Evolutionary conservation across 1,284 basidiomycete genomes (phyloP).

Genomic region (Apiotrichum porosum): DNA sequence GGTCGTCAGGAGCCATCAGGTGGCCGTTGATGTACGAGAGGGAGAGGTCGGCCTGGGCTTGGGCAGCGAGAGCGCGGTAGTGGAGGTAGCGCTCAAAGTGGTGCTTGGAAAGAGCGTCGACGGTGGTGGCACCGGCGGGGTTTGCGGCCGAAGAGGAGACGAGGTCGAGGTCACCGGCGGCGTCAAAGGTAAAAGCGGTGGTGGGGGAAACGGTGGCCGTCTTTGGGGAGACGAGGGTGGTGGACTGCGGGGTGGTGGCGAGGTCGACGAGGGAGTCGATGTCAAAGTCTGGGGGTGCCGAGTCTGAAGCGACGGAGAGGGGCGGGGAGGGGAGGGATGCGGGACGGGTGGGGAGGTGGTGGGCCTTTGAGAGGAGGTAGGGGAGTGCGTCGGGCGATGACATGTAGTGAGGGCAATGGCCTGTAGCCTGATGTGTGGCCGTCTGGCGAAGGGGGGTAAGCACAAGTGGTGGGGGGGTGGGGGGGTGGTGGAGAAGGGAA

Average conservation of each 20-base stretch:
- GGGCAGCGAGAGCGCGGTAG: constrained; percentile 41
- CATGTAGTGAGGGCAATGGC: constrained; percentile 1
- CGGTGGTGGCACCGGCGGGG: constrained; percentile 8
- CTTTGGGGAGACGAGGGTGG: constrained; percentile 32
- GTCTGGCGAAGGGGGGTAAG: constrained; percentile 2
- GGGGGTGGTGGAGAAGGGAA: not conserved
- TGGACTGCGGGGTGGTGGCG: constrained; percentile 23
- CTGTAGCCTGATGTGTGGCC: not conserved
- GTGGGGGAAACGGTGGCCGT: constrained; percentile 5
- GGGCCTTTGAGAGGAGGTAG: constrained; percentile 2
- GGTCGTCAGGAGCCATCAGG: constrained; percentile 16
- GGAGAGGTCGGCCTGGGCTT: constrained; percentile 33
- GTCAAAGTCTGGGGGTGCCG: constrained; percentile 25
- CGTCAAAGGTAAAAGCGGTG: constrained; percentile 11
- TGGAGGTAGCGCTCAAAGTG: constrained; percentile 43
- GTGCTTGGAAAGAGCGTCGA: constrained; percentile 37
- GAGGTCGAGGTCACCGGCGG: constrained; percentile 6
- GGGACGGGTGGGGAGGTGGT: not conserved
- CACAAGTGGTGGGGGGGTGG: not conserved
- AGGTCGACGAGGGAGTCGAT: constrained; percentile 22
- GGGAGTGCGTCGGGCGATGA: constrained; percentile 4
- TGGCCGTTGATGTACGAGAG: constrained; percentile 16
- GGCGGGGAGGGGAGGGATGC: constrained; percentile 31
- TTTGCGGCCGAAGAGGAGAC: not conserved
- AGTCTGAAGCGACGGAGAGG: constrained; percentile 24